These are phyloP conservation scores for Xylaria digitata DNA, from an alignment of 2,329 filamentous ascomycete species.

Conservation along the genomic window DNA sequence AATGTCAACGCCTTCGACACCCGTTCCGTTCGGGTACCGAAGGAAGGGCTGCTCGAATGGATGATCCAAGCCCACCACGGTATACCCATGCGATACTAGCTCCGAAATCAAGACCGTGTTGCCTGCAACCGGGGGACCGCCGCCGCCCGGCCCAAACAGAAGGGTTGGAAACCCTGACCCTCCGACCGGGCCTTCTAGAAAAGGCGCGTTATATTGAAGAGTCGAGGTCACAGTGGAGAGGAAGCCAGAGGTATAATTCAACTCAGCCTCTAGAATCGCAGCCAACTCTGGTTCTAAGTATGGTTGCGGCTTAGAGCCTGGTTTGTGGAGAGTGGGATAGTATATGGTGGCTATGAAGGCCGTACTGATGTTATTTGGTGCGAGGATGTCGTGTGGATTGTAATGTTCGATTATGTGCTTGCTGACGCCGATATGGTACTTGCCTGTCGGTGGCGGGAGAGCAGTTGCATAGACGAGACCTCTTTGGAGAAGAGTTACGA, in stretches of 20 bases:
- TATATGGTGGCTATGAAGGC: slow-evolving; percentile 44
- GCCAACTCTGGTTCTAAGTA: slow-evolving; percentile 43
- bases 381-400: slow-evolving; percentile 41
- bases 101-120: slow-evolving; percentile 38
- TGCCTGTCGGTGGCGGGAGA: slow-evolving; percentile 19
- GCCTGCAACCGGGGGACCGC: slow-evolving; percentile 25
- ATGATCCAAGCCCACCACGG: slow-evolving; percentile 41
- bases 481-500: not conserved
- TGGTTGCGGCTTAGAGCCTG: slow-evolving; percentile 27
- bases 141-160: slow-evolving; percentile 36
- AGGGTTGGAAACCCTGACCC: slow-evolving; percentile 33
- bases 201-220: slow-evolving; percentile 31
- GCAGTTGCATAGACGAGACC: slow-evolving; percentile 1
- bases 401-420: slow-evolving; percentile 38
- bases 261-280: slow-evolving; percentile 32
- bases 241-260: slow-evolving; percentile 36
- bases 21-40: slow-evolving; percentile 44
- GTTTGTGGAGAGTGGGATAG: slow-evolving; percentile 43
- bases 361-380: slow-evolving; percentile 44
- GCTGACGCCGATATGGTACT: slow-evolving; percentile 41
- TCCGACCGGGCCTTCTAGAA: not conserved
- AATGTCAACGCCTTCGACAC: slow-evolving; percentile 36
- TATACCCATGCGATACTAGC: slow-evolving; percentile 40
- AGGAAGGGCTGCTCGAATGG: slow-evolving; percentile 46
- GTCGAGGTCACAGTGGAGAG: slow-evolving; percentile 40